phyloP scores from a whole-genome alignment of 176 grass and related monocot genomes.

The Oryza longistaminata region DNA sequence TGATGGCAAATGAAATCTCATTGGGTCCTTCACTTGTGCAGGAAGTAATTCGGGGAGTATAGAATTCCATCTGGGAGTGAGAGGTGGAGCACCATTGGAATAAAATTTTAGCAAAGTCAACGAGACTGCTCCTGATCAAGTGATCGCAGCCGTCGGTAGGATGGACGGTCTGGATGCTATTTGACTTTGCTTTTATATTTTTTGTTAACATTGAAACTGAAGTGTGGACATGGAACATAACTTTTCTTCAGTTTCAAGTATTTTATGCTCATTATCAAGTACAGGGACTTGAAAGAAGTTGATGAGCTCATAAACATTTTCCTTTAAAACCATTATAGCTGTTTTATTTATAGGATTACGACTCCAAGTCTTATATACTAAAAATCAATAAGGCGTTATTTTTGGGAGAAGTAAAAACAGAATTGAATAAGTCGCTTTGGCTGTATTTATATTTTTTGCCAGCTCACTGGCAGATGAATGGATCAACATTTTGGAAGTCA shows the following conservation, averaged over 20 bases:
- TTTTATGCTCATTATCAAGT: conserved; percentile 17
- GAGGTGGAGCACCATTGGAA: conserved; percentile 54
- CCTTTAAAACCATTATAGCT: background rate
- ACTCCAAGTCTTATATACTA: too few species aligned
- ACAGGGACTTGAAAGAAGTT: background rate
- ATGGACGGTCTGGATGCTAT: conserved; percentile 9
- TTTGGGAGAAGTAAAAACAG: background rate
- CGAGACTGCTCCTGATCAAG: background rate
- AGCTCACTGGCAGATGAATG: conserved; percentile 16
- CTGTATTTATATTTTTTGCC: conserved; percentile 25
- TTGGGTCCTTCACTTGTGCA: conserved; percentile 47
- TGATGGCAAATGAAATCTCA: background rate
- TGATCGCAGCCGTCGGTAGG: background rate
- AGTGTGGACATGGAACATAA: background rate
- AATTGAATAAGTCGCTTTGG: background rate
- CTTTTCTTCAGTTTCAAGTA: background rate
- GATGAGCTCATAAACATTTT: background rate
- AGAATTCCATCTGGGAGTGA: conserved; percentile 21
- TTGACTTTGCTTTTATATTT: background rate
- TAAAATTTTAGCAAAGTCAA: conserved; percentile 45
- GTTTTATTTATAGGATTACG: background rate
- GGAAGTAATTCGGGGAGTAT: conserved; percentile 39
- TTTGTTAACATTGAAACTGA: background rate
- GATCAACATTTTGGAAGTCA: conserved; percentile 28
- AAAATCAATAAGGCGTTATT: too few species aligned